Evolutionary conservation across 306 rosid species (phyloP).

Genomic region (Astragalus membranaceus): DNA sequence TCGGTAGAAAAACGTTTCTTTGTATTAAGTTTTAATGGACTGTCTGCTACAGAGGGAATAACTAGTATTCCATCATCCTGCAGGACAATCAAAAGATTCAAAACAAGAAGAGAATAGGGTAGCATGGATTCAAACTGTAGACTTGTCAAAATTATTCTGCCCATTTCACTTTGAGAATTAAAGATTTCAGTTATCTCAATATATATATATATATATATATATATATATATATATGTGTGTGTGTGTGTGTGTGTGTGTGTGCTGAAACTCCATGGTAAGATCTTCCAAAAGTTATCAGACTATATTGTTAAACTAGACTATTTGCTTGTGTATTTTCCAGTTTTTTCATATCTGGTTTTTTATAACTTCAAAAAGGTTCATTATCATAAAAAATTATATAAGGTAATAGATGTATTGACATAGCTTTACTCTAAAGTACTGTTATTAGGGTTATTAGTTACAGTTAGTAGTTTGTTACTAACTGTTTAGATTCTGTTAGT

Average conservation of each 20-base stretch:
- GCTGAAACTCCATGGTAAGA: conserved; percentile 1
- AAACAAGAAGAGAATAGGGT: conserved; percentile 3
- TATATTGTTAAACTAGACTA: background rate
- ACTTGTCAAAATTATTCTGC: conserved; percentile 6
- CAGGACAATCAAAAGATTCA: conserved; percentile 19
- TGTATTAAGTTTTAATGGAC: conserved; percentile 35
- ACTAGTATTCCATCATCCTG: conserved; percentile 58
- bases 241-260: no score
- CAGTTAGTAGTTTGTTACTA: no score
- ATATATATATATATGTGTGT: no score
- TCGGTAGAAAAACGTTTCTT: conserved; percentile 34
- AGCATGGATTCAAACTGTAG: background rate
- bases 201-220: background rate
- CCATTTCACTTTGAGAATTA: conserved; percentile 4
- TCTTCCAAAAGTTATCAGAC: background rate
- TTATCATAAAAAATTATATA: background rate
- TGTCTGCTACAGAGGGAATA: conserved; percentile 46
- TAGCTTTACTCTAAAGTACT: no score
- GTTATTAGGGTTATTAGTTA: no score
- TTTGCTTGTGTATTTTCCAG: background rate
- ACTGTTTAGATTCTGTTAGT: no score
- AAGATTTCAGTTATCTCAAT: background rate
- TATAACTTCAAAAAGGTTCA: background rate
- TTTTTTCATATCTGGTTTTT: background rate
- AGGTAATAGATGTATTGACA: no score